Conservation (phyloP, 768 basidiomycete genomes). For the Plicaturopsis crispa region DNA sequence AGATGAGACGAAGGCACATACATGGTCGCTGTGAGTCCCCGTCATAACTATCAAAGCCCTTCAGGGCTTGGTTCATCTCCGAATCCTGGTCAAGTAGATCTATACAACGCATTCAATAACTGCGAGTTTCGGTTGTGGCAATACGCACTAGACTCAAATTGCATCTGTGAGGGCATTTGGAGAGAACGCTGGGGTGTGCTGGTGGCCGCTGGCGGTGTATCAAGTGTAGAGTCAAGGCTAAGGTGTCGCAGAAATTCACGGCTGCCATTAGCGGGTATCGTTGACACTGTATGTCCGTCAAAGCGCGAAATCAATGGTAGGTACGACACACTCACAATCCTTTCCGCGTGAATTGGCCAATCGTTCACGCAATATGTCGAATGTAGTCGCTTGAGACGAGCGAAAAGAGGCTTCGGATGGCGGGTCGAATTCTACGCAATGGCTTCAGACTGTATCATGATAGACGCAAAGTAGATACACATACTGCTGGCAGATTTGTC, state of each 20-base stretch:
- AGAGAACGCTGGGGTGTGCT: conserved; percentile 50
- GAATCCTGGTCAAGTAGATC: conserved; percentile 66
- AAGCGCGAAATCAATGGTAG: conserved; percentile 7
- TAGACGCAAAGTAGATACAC: no score
- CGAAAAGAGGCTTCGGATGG: conserved; percentile 29
- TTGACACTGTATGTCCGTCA: conserved; percentile 10
- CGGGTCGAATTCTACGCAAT: conserved; percentile 13
- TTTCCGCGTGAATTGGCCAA: conserved; percentile 30
- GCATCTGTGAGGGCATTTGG: conserved; percentile 43
- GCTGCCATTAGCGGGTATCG: conserved; percentile 26
- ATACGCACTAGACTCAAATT: conserved; percentile 49
- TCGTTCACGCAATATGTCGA: conserved; percentile 38
- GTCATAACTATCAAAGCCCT: conserved; percentile 46
- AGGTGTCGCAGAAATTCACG: conserved; percentile 30
- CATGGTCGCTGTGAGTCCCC: conserved; percentile 18
- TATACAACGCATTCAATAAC: conserved; percentile 17
- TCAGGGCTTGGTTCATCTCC: conserved; percentile 62
- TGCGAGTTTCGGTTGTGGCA: conserved; percentile 3
- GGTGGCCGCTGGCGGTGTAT: conserved; percentile 39
- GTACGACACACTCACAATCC: no score
- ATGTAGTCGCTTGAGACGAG: conserved; percentile 37
- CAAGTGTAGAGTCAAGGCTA: conserved; percentile 28
- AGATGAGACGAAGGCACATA: no score
- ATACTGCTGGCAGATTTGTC: conserved; percentile 46
- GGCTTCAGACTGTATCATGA: conserved; percentile 3